Percentiles rank a stretch among this genome's conserved stretches.
Evolutionary conservation across 768 basidiomycete species (phyloP).

Genomic region (Lyophyllum shimeji): DNA sequence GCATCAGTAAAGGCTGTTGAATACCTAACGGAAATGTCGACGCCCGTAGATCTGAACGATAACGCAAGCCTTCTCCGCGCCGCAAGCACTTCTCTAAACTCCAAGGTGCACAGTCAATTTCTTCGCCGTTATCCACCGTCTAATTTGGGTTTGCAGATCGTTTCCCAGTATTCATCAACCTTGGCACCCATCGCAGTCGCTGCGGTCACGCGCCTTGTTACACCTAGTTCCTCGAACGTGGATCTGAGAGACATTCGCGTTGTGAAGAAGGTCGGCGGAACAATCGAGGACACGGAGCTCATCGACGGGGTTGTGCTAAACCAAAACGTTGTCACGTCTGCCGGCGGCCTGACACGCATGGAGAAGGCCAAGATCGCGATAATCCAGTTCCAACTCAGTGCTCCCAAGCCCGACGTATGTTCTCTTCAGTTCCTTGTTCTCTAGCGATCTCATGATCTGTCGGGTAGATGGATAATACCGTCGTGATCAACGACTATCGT

Average conservation of each 20-base stretch:
- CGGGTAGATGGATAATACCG: conserved; percentile 96
- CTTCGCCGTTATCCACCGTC: conserved; percentile 1
- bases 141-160: conserved; percentile 62
- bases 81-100: conserved; percentile 93
- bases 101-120: conserved; percentile 61
- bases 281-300: conserved; percentile 97
- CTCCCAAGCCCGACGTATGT: conserved; percentile 95
- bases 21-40: conserved; percentile 89
- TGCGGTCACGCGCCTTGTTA: conserved; percentile 89
- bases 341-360: conserved; percentile 91
- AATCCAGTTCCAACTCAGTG: conserved; percentile 96
- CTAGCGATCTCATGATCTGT: conserved; percentile 14
- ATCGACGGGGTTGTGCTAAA: conserved; percentile 97
- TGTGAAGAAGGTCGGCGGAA: conserved; percentile 98
- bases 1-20: conserved; percentile 94
- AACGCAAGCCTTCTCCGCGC: conserved; percentile 83
- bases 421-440: background rate
- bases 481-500: conserved; percentile 98
- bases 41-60: conserved; percentile 89
- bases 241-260: conserved; percentile 95
- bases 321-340: conserved; percentile 88
- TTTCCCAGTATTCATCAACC: conserved; percentile 97
- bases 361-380: conserved; percentile 99
- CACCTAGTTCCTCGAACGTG: conserved; percentile 88
- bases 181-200: conserved; percentile 99